Evolutionary conservation across 257 asterid genomes (phyloP).

Genomic region (Solanum appendiculatum): DNA sequence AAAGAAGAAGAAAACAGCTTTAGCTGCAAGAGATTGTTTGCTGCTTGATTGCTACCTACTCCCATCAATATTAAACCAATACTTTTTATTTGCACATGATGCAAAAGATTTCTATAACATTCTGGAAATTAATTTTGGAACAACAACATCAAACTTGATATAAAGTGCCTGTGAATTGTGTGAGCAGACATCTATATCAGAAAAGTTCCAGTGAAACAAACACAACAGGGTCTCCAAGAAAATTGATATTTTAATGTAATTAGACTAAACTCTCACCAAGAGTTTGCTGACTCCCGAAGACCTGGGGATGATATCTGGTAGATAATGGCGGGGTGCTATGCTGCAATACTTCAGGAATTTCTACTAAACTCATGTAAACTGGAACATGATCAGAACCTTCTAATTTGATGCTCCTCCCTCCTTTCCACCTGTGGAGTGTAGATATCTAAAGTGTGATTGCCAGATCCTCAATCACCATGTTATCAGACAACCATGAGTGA

Average conservation of each 20-base stretch:
- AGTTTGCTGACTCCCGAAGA: slow-evolving; percentile 82
- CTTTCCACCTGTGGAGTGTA: slow-evolving; percentile 42
- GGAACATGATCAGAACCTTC: slow-evolving; percentile 99
- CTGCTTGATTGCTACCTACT: neutral
- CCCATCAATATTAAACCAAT: neutral
- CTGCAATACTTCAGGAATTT: slow-evolving; percentile 40
- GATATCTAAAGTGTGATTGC: neutral
- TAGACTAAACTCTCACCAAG: slow-evolving; percentile 43
- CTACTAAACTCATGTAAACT: slow-evolving; percentile 50
- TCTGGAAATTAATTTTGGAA: neutral
- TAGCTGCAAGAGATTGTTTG: neutral
- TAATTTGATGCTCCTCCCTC: slow-evolving; percentile 55
- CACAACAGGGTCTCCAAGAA: neutral
- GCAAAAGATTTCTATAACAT: neutral
- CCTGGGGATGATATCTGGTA: slow-evolving; percentile 84
- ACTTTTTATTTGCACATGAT: neutral
- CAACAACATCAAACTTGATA: neutral
- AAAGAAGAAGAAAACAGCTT: neutral
- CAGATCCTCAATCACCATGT: neutral
- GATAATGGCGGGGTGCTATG: slow-evolving; percentile 84
- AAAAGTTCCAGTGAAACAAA: neutral
- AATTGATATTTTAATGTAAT: neutral
- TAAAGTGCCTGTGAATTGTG: neutral
- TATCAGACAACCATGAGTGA: neutral
- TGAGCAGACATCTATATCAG: neutral